These are phyloP conservation scores for Macroventuria anomochaeta DNA, from an alignment of 2,329 filamentous ascomycete species.

Conservation along the genomic window DNA sequence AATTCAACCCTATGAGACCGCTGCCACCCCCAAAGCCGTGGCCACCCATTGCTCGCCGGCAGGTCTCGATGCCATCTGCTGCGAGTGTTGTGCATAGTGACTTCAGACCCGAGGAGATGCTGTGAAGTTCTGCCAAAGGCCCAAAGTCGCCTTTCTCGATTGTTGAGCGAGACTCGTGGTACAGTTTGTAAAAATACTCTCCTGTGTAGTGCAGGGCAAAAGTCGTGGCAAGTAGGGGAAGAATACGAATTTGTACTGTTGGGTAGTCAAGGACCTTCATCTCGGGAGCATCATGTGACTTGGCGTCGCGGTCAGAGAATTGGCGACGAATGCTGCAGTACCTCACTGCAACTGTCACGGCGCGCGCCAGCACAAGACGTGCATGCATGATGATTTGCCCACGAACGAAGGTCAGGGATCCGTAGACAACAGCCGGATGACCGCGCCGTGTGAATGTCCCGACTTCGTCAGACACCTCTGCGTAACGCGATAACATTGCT, in stretches of 20 bases:
- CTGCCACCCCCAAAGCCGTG: conserved; percentile 62
- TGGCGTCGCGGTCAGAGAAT: conserved; percentile 58
- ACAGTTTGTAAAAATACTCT: conserved; percentile 60
- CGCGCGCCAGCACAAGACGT: conserved; percentile 59
- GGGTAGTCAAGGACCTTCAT: conserved; percentile 60
- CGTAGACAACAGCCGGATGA: conserved; percentile 59
- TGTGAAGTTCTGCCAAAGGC: conserved; percentile 59
- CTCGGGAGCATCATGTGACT: conserved; percentile 45
- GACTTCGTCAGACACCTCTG: conserved; percentile 55
- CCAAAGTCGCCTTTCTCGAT: conserved; percentile 60
- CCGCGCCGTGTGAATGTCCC: conserved; percentile 55
- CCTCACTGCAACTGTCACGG: conserved; percentile 60
- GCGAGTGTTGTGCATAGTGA: conserved; percentile 61
- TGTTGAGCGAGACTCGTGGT: conserved; percentile 53
- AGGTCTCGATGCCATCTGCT: conserved; percentile 62
- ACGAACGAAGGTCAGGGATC: conserved; percentile 58
- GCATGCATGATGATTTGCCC: conserved; percentile 59
- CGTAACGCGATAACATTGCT: conserved; percentile 59
- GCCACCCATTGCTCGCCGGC: conserved; percentile 60
- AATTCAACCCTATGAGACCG: conserved; percentile 60
- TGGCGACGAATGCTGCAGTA: conserved; percentile 59
- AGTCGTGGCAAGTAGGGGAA: conserved; percentile 61
- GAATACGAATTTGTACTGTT: conserved; percentile 61
- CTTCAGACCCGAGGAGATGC: conserved; percentile 61
- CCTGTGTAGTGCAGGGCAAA: conserved; percentile 59